Conservation (phyloP, 2,329 filamentous ascomycete genomes). For the Arthrobotrys sinensis region DNA sequence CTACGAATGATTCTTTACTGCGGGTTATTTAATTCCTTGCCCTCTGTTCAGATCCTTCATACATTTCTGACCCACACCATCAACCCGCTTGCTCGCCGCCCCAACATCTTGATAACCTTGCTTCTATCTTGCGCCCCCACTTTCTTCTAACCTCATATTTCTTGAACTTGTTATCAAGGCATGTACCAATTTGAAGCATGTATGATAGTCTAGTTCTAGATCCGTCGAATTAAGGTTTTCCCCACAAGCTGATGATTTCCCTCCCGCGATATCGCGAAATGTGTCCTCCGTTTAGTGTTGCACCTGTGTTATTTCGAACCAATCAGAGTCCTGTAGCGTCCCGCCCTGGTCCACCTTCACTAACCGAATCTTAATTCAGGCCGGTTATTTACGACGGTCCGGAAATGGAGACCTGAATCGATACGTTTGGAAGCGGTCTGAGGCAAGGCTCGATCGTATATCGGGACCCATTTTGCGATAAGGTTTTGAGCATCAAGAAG, state of each 20-base stretch:
- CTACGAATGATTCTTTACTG: neutral
- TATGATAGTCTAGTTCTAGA: conserved; percentile 4
- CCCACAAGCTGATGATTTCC: neutral
- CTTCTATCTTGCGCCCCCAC: neutral
- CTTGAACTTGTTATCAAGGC: neutral
- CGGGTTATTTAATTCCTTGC: neutral
- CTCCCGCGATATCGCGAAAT: too few species aligned
- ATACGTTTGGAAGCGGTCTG: neutral
- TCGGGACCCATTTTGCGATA: neutral
- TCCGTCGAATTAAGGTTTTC: neutral
- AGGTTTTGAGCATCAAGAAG: neutral
- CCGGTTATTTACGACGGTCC: conserved; percentile 1
- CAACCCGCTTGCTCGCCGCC: neutral
- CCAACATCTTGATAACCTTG: neutral
- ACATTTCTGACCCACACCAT: neutral
- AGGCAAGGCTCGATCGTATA: neutral
- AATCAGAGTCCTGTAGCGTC: neutral
- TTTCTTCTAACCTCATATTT: too few species aligned
- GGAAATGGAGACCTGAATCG: conserved; percentile 2
- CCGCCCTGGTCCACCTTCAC: neutral
- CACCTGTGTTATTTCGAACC: neutral
- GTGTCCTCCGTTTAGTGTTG: neutral
- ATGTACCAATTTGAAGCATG: neutral
- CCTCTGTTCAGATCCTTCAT: neutral
- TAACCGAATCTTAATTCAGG: conserved; percentile 12